A percentile compares a stretch with the other conserved stretches of the same genome.
phyloP scores from a whole-genome alignment of 2,329 filamentous ascomycete species.

The Claviceps digitariae region DNA sequence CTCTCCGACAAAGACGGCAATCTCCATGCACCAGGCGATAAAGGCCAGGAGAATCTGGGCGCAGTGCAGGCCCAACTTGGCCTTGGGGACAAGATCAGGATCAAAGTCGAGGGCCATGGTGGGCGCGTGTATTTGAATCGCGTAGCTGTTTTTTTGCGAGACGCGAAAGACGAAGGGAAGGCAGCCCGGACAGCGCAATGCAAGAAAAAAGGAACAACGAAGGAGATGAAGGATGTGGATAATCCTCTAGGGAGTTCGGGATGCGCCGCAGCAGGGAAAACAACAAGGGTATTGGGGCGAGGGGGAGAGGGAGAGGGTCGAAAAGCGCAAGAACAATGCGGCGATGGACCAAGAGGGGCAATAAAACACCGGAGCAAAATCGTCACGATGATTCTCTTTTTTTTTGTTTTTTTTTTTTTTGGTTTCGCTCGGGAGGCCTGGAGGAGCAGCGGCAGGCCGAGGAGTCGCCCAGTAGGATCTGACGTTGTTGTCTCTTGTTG shows the following conservation, averaged over 20 bases:
- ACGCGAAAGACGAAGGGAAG: background rate
- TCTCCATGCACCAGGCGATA: conserved; percentile 44
- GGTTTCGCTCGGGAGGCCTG: too few species aligned
- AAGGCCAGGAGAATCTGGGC: conserved; percentile 41
- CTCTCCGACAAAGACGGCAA: conserved; percentile 40
- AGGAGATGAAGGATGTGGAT: background rate
- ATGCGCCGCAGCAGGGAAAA: background rate
- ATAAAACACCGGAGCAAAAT: background rate
- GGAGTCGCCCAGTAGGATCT: too few species aligned
- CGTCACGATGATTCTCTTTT: background rate
- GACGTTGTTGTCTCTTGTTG: background rate
- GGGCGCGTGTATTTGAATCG: background rate
- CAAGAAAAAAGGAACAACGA: background rate
- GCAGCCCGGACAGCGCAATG: background rate
- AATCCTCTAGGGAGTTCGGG: background rate
- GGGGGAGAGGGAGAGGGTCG: background rate
- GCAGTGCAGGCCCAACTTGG: conserved; percentile 45
- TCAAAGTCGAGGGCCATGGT: conserved; percentile 38
- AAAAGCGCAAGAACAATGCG: background rate
- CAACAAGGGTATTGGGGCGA: background rate
- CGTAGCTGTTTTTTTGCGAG: background rate
- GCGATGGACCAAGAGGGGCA: background rate
- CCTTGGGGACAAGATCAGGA: conserved; percentile 37
- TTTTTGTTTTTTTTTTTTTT: too few species aligned
- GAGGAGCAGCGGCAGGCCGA: background rate